Percentiles rank a stretch among this genome's conserved stretches.
phyloP scores from a whole-genome alignment of 768 basidiomycete genomes.

The Calocera cornea region DNA sequence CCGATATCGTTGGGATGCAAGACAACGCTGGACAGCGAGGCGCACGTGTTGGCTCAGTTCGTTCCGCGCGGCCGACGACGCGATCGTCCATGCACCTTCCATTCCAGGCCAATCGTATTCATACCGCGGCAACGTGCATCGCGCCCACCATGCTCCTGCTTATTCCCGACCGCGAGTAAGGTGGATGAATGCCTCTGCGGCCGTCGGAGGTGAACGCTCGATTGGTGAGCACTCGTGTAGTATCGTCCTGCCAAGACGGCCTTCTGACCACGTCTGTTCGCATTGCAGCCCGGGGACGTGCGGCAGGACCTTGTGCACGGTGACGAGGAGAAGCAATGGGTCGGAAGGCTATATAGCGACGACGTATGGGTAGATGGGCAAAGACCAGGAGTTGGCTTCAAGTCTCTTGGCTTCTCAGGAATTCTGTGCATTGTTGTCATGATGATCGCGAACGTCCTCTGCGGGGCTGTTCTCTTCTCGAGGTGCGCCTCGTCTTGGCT shows the following conservation, averaged over 20 bases:
- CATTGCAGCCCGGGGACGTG: neutral
- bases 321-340: neutral
- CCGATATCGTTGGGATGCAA: too few species aligned
- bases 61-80: too few species aligned
- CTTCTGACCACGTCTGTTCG: neutral
- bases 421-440: neutral
- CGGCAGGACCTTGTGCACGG: neutral
- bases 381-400: neutral
- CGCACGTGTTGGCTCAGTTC: neutral
- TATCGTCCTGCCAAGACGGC: neutral
- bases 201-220: neutral
- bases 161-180: neutral
- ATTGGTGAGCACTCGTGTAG: neutral
- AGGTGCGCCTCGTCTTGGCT: neutral
- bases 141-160: neutral
- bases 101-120: constrained; percentile 1
- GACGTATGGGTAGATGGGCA: neutral
- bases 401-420: neutral
- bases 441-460: neutral
- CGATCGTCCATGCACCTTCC: neutral
- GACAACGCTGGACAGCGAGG: too few species aligned
- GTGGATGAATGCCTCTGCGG: neutral
- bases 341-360: neutral
- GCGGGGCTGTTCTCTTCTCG: neutral
- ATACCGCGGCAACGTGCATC: neutral